phyloP scores from a whole-genome alignment of 2,329 filamentous ascomycete genomes.

The Trichoderma hamatum region DNA sequence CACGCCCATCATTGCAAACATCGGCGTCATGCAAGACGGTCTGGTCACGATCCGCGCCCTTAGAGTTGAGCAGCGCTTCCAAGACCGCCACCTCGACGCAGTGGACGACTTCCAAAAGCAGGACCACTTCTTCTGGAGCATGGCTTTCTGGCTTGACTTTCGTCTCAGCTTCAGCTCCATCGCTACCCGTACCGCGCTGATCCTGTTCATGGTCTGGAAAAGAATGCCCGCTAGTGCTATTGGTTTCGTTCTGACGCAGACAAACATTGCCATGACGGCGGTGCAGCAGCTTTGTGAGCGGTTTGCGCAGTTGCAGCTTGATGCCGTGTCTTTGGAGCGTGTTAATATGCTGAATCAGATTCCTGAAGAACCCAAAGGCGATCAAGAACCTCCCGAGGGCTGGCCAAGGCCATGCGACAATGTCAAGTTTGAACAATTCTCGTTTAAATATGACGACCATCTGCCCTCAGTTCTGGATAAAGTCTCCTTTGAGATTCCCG shows the following conservation, averaged over 20 bases:
- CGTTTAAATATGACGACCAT: conserved; percentile 76
- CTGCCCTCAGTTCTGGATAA: conserved; percentile 72
- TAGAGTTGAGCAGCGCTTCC: conserved; percentile 76
- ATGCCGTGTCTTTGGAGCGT: conserved; percentile 87
- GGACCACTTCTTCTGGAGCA: conserved; percentile 93
- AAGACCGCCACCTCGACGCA: conserved; percentile 75
- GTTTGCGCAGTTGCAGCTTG: conserved; percentile 86
- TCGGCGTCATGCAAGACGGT: conserved; percentile 83
- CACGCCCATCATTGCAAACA: conserved; percentile 88
- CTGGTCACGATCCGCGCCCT: conserved; percentile 86
- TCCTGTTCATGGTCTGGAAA: conserved; percentile 72
- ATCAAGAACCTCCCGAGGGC: conserved; percentile 67
- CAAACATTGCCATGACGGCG: conserved; percentile 41
- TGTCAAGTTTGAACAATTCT: conserved; percentile 76
- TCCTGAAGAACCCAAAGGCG: conserved; percentile 72
- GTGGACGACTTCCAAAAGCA: conserved; percentile 91
- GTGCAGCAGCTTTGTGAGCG: conserved; percentile 67
- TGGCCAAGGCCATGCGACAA: conserved; percentile 77
- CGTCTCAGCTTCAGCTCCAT: conserved; percentile 68
- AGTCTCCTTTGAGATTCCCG: conserved; percentile 72
- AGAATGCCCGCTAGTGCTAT: conserved; percentile 77
- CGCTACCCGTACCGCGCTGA: conserved; percentile 72
- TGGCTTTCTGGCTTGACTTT: conserved; percentile 83
- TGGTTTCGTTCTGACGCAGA: conserved; percentile 75
- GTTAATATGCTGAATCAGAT: conserved; percentile 80